Percentiles rank a stretch among this genome's conserved stretches.
Conservation (phyloP, 2,329 filamentous ascomycete genomes). For the Arthroderma sp. region DNA sequence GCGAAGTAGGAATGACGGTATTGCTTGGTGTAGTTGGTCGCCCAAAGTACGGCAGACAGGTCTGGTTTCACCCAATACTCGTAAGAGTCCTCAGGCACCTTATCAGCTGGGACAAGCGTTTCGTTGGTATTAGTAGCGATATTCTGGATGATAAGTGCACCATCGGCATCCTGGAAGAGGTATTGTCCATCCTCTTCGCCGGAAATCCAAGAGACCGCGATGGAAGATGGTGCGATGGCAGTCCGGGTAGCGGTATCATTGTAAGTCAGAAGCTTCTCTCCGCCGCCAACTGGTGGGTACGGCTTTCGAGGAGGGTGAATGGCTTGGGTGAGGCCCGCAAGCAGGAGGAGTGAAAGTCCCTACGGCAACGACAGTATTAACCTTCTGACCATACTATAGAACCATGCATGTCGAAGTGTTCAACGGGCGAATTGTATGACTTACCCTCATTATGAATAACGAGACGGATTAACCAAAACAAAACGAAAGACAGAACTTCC, state of each 20-base stretch:
- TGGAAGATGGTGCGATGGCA: conserved; percentile 34
- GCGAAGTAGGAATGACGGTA: conserved; percentile 57
- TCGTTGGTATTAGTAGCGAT: conserved; percentile 45
- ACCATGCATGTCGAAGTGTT: too few species aligned
- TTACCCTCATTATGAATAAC: too few species aligned
- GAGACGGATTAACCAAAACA: too few species aligned
- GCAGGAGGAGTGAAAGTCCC: conserved; percentile 8
- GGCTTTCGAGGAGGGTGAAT: conserved; percentile 42
- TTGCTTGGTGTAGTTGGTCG: conserved; percentile 54
- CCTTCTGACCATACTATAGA: too few species aligned
- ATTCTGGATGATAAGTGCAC: conserved; percentile 47
- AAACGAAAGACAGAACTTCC: too few species aligned
- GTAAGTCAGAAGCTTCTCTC: conserved; percentile 45
- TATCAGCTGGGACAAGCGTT: conserved; percentile 45
- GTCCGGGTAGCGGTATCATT: conserved; percentile 44
- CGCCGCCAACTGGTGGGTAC: conserved; percentile 43
- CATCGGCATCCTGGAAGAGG: conserved; percentile 39
- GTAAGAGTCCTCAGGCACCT: conserved; percentile 42
- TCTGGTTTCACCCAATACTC: conserved; percentile 52
- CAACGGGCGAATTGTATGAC: too few species aligned
- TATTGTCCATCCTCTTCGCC: conserved; percentile 50
- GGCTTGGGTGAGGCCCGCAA: conserved; percentile 16
- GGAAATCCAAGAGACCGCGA: conserved; percentile 44
- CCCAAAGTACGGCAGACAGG: conserved; percentile 46
- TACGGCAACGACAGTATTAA: background rate